phyloP scores from a whole-genome alignment of 306 rosid species.

The Glycyrrhiza uralensis region DNA sequence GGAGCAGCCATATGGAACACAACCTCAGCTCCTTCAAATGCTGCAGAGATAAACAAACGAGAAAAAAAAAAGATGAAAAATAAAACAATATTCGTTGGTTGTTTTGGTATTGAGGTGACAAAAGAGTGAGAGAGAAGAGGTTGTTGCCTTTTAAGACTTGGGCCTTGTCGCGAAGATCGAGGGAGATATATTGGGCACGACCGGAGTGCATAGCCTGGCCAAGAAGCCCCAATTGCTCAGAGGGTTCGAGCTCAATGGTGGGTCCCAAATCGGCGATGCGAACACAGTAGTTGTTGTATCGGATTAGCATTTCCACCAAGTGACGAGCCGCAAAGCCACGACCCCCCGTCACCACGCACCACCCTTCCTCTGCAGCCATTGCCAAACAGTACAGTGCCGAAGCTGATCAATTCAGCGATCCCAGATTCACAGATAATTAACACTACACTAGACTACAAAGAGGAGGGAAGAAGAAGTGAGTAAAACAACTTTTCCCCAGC shows the following conservation, averaged over 20 bases:
- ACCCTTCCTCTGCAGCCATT: constrained; percentile 51
- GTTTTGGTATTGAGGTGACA: background rate
- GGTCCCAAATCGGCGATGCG: constrained; percentile 78
- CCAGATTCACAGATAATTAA: background rate
- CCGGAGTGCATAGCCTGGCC: constrained; percentile 70
- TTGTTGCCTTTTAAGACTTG: constrained; percentile 60
- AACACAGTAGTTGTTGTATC: constrained; percentile 42
- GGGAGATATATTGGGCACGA: constrained; percentile 59
- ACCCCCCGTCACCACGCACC: constrained; percentile 96
- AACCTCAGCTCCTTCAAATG: constrained; percentile 75
- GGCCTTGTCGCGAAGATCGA: constrained; percentile 75
- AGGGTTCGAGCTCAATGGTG: constrained; percentile 54
- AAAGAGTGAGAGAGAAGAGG: background rate
- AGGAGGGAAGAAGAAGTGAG: background rate
- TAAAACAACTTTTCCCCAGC: too few species aligned
- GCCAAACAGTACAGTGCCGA: background rate
- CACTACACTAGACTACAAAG: background rate
- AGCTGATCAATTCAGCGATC: background rate
- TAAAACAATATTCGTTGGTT: background rate
- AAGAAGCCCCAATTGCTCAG: constrained; percentile 62
- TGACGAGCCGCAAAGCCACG: constrained; percentile 97
- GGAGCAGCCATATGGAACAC: constrained; percentile 99
- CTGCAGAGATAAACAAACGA: constrained; percentile 44
- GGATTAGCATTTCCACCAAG: constrained; percentile 74
- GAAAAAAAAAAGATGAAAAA: background rate